Base-by-base conservation (phyloP, 1,284 basidiomycete genomes). In the Erythrobasidium hasegawianum region DNA sequence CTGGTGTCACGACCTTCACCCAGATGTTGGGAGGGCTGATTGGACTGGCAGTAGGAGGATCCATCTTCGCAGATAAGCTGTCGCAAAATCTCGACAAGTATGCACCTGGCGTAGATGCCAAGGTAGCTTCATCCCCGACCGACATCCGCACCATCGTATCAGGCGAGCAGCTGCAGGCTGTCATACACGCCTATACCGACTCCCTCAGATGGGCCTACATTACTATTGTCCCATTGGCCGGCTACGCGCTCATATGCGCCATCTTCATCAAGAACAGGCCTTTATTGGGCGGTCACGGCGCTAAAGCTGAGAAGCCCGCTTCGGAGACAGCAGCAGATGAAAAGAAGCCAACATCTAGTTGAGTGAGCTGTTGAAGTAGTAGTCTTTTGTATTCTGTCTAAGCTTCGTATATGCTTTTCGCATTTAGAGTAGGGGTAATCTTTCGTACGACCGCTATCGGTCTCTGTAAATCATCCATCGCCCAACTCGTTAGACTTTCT, bases 251-350 rank as follows among this genome's bases (percentile, higher is more conserved):
- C n/a, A 20, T 57, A 13, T 64, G 61, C 41, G 61, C 41, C 10
- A 2, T 64, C 24, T 57, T 57, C 54, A 50, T 64, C 61, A 64
- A 64, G 55, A 64, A 64, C 18, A 53, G 61, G 3, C 61, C 61
- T 9, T 54, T 64, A 1, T 33, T 47, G 13, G 40, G 47, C 16
- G 54, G 54, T 9, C 50, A 47, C 5, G 43, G 7, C 43, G 43
- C n/a, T 5, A 62, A 62, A 29, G 9, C 50, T 16, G 50, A 7
- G 16, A 50, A 60, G 59, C 49, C 59, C 14, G 45, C 4, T 47
- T 4, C 45, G 8, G 41, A 50, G 18, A 24, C 20, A 18, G 45
- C 18, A 4, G 45, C 20, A 40, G 49, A 33, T 33, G 33, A 33
- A 11, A 33, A 33, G 33, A 33, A 33, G 33, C 33, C 33, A 11